Evolutionary conservation across 129 eudicot genomes (phyloP).

Genomic region (Flaveria robusta): DNA sequence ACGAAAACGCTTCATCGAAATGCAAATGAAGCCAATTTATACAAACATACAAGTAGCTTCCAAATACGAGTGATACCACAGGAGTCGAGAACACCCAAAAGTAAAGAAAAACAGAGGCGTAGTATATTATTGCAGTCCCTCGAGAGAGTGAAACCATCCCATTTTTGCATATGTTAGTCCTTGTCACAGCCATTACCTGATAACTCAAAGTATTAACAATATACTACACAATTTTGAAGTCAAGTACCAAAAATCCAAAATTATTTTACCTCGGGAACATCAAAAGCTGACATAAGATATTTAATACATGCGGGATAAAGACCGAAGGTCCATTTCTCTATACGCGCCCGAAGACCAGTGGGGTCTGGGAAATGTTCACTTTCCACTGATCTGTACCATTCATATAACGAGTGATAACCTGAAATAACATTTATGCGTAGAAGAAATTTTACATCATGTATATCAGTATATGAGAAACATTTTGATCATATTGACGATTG

Average conservation of each 20-base stretch:
- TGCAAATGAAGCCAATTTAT: slow-evolving; percentile 96
- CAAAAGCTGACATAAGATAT: slow-evolving; percentile 97
- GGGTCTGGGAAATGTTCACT: slow-evolving; percentile 99
- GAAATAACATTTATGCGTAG: slow-evolving; percentile 18
- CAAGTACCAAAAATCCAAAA: background rate
- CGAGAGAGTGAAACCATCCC: slow-evolving; percentile 83
- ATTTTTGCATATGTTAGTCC: slow-evolving; percentile 85
- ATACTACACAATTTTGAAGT: background rate
- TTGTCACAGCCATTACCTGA: slow-evolving; percentile 93
- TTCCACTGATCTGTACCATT: slow-evolving; percentile 90
- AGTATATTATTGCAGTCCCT: slow-evolving; percentile 80
- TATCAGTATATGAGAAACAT: background rate
- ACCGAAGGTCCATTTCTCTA: slow-evolving; percentile 95
- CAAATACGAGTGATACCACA: slow-evolving; percentile 86
- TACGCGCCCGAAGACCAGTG: slow-evolving; percentile 92
- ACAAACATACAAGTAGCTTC: slow-evolving; percentile 94
- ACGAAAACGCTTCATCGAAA: slow-evolving; percentile 97
- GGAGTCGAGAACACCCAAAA: slow-evolving; percentile 99
- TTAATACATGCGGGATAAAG: slow-evolving; percentile 98
- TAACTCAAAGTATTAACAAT: background rate
- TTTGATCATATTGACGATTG: background rate
- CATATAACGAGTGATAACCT: slow-evolving; percentile 89
- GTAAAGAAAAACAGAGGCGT: slow-evolving; percentile 90
- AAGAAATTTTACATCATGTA: background rate
- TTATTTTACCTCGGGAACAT: slow-evolving; percentile 82